These are phyloP conservation scores for Eustoma russellianum DNA, from an alignment of 257 asterid genomes.

Conservation along the genomic window DNA sequence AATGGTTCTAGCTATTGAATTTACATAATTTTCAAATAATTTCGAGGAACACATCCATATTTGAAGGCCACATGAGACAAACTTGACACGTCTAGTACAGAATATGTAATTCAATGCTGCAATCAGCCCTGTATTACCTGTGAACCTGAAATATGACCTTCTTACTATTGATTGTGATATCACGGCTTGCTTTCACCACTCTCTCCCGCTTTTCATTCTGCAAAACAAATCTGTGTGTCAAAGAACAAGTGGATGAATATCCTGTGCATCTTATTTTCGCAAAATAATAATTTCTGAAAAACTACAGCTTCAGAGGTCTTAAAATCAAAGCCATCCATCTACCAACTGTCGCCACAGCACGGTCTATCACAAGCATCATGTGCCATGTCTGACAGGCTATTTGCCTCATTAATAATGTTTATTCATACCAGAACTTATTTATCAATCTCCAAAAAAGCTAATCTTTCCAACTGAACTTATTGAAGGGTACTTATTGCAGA, in stretches of 20 bases:
- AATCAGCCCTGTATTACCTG: slow-evolving; percentile 38
- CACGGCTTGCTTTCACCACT: slow-evolving; percentile 94
- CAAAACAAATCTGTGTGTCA: neutral
- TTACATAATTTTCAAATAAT: neutral
- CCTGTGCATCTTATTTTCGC: neutral
- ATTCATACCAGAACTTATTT: too few relatives aligned
- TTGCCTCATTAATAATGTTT: too few relatives aligned
- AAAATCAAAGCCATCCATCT: neutral
- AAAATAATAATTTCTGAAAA: neutral
- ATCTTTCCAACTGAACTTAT: too few relatives aligned
- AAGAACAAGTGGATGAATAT: neutral
- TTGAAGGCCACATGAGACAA: too few relatives aligned
- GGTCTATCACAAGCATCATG: too few relatives aligned
- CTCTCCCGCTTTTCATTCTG: slow-evolving; percentile 93
- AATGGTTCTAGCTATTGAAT: neutral
- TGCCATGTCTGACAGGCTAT: too few relatives aligned
- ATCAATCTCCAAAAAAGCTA: too few relatives aligned
- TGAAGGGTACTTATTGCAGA: too few relatives aligned
- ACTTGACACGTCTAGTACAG: neutral
- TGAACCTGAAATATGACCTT: slow-evolving; percentile 96
- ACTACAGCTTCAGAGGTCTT: neutral
- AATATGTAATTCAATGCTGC: neutral
- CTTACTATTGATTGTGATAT: slow-evolving; percentile 84
- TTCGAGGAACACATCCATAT: neutral
- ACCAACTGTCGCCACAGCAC: too few relatives aligned